Evolutionary conservation across 2,329 filamentous ascomycete species (phyloP).

Genomic region (Coniochaeta prunicola): DNA sequence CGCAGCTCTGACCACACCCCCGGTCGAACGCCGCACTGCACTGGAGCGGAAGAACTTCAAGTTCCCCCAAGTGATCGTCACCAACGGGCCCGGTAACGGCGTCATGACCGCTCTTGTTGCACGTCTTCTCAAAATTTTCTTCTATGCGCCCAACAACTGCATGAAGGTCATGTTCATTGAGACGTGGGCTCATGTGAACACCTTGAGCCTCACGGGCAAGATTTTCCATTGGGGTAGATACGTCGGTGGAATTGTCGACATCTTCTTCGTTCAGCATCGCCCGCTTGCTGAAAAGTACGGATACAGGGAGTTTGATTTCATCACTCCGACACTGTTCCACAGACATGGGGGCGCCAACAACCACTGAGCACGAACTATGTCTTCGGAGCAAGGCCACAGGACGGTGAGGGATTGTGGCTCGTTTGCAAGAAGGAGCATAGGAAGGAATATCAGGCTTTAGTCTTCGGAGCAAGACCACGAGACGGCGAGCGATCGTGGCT

Average conservation of each 20-base stretch:
- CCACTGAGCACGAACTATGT: background rate
- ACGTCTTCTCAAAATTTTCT: constrained; percentile 38
- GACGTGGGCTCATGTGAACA: constrained; percentile 81
- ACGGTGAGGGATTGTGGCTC: background rate
- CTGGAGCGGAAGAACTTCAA: constrained; percentile 12
- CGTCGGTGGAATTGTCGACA: constrained; percentile 69
- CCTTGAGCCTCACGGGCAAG: constrained; percentile 76
- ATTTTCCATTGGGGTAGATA: constrained; percentile 57
- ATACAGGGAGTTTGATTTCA: background rate
- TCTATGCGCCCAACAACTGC: constrained; percentile 37
- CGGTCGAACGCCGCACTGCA: constrained; percentile 11
- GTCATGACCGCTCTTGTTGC: constrained; percentile 61
- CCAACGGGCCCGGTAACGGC: constrained; percentile 83
- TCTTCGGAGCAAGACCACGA: background rate
- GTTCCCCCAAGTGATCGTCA: constrained; percentile 70
- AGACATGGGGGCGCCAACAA: background rate
- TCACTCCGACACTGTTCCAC: background rate
- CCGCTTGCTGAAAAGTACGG: constrained; percentile 44
- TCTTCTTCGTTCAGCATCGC: constrained; percentile 78
- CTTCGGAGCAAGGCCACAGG: background rate
- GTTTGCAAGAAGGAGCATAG: background rate
- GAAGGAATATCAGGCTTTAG: background rate
- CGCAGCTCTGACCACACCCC: constrained; percentile 20
- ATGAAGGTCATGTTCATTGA: constrained; percentile 82
- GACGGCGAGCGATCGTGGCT: too few species aligned